Percentiles rank a stretch among this genome's conserved stretches.
Evolutionary conservation across 345 rosid species (phyloP).

Genomic region (Microthlaspi erraticum): DNA sequence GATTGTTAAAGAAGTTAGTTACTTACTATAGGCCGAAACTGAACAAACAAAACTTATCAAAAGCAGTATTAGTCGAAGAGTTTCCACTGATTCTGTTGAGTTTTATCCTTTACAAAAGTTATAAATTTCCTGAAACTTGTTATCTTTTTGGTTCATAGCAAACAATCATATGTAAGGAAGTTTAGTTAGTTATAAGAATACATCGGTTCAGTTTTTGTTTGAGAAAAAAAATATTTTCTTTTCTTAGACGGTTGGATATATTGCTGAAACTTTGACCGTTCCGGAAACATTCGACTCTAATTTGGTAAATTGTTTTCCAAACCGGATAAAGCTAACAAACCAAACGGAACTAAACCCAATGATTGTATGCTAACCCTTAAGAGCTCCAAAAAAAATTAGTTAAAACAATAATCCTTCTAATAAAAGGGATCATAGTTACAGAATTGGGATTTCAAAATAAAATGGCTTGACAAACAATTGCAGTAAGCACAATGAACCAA

Average conservation of each 20-base stretch:
- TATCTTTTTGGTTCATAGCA: too few species aligned
- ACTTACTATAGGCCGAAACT: background rate
- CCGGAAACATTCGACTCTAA: background rate
- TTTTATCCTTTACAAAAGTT: too few species aligned
- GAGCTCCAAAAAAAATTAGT: background rate
- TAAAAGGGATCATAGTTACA: background rate
- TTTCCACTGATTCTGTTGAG: too few species aligned
- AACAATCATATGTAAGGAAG: too few species aligned
- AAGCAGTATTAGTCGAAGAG: too few species aligned
- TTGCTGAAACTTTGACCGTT: too few species aligned
- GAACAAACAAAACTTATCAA: slow-evolving; percentile 8
- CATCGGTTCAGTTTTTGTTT: too few species aligned
- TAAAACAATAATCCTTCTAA: background rate
- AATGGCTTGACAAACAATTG: background rate
- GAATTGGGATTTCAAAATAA: background rate
- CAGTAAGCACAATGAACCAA: slow-evolving; percentile 13
- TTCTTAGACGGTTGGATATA: too few species aligned
- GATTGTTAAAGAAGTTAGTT: background rate
- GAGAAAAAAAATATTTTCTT: too few species aligned
- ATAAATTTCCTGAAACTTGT: too few species aligned
- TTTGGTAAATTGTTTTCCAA: background rate
- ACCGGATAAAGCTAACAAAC: background rate
- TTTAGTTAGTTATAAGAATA: too few species aligned
- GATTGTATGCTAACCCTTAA: background rate
- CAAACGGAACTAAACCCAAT: background rate